Base-by-base conservation (phyloP, 345 rosid species). In the Salix exigua region DNA sequence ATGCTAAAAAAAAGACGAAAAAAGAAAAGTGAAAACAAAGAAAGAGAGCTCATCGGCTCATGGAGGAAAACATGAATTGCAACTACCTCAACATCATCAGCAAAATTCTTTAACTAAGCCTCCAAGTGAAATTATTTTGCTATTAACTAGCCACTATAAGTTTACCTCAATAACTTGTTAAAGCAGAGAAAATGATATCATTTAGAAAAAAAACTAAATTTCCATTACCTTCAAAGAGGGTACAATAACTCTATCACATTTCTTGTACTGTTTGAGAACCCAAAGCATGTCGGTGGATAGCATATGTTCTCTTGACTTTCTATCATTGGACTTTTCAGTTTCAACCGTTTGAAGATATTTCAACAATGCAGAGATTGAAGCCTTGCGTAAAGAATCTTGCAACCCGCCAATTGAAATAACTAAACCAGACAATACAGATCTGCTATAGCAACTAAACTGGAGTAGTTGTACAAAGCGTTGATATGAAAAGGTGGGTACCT, bases 401-500 rank as follows among this genome's bases (percentile, higher is more conserved):
- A 96, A 83, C 30, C 98, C 99, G 74, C 99, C 99, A 73, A 85
- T 82, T 37, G 99, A 88, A 68, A 93, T 87, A 62, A 93, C 97
- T 84, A 96, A 86, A 37, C 99, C 99, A 68, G 93, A 93, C 75
- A 92, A 78, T 62, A 92, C 83, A 68, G 73, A 66, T 83, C 75
- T 89, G 84, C 99, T 92, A 75, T 90, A 93, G 69, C 94, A 89
- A 82, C 80, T 79, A 80, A 86, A 77, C 78, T 81, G 73, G 72
- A 96, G 87, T 71, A 96, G 78, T 79, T 86, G 89, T 40, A 96
- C 82, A 72, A 96, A 92, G 19, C 90, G 90, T n/a, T 96, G 94
- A 87, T 85, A 93, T 66, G 96, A 89, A 85, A 91, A 78, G 71
- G 86, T 25, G n/a, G 99, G 94, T 6, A 88, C 97, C 98, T 96